A percentile compares a stretch with the other conserved stretches of the same genome.
These are phyloP conservation scores for Coprinopsis strossmayeri DNA, from an alignment of 768 basidiomycete species.

Conservation along the genomic window DNA sequence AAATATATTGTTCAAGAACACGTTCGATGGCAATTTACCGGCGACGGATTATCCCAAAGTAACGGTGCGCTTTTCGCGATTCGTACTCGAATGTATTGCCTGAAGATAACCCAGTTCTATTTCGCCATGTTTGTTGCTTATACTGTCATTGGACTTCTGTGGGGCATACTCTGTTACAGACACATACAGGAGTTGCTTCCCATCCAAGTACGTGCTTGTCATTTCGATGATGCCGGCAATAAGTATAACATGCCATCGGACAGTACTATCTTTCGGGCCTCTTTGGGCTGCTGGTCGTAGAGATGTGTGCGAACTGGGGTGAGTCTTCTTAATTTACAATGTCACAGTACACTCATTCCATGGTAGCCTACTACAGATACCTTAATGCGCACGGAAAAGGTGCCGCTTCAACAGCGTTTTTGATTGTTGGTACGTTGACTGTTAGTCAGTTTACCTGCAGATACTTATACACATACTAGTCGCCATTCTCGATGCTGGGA, in stretches of 20 bases:
- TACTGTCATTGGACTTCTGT: conserved; percentile 53
- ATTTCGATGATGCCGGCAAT: background rate
- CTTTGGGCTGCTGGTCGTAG: conserved; percentile 79
- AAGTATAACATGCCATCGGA: background rate
- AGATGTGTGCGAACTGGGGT: conserved; percentile 94
- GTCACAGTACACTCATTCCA: background rate
- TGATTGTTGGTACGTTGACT: too few species aligned
- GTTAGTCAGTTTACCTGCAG: too few species aligned
- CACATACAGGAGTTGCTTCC: conserved; percentile 81
- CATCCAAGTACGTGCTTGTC: conserved; percentile 57
- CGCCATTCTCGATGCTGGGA: conserved; percentile 89
- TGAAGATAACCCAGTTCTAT: conserved; percentile 60
- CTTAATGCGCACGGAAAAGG: conserved; percentile 82
- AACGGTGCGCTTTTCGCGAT: conserved; percentile 46
- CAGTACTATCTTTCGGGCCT: conserved; percentile 91
- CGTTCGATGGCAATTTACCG: conserved; percentile 81
- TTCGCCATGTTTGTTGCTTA: conserved; percentile 81
- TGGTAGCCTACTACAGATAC: conserved; percentile 83
- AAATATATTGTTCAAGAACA: conserved; percentile 78
- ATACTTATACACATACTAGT: conserved; percentile 37
- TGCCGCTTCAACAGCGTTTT: conserved; percentile 57
- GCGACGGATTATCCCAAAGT: conserved; percentile 98
- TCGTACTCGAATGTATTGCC: background rate
- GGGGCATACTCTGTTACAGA: conserved; percentile 81
- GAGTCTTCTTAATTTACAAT: conserved; percentile 21